Base-by-base conservation (phyloP, 2,329 filamentous ascomycete genomes). In the Aspergillus latus region DNA sequence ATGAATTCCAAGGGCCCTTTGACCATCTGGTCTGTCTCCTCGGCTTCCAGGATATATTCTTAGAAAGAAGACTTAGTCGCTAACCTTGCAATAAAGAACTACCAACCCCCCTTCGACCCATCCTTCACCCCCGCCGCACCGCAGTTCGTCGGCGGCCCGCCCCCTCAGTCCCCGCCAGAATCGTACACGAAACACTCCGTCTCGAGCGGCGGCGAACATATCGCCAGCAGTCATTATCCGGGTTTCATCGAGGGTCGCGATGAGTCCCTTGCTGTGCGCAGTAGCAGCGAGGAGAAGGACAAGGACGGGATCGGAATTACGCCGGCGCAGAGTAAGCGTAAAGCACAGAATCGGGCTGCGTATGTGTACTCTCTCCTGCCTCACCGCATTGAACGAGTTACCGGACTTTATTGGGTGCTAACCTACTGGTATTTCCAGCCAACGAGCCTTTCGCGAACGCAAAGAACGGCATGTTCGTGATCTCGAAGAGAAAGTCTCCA, bases 401-500 rank as follows among this genome's bases (percentile, higher is more conserved):
- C 30, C 30, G 30, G 30, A 34, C 7, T 7, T 7, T 8, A 7
- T 8, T 8, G 10, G 30, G 30, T 34, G 30, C 30, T 34, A 34
- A 34, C 21, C 21, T 21, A 21, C 21, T 21, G 21, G 7, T 34
- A 9, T 16, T 1, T 50, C 55, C 57, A 97, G 93, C 47, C 94
- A 97, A 81, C 88, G 93, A 66, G 93, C 94, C 32, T 97, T 97
- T 74, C 90, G 93, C 59, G 93, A 97, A 75, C 88, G 93, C 64
- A 97, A 97, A 74, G 93, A 97, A 73, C 88, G 87, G 56, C 92
- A 96, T 68, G 92, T 97, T 60, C 92, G 92, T 72, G 92, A 97
- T 59, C 86, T 97, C 26, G 92, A 97, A 75, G 84, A 86, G 56
- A 94, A 96, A 72, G 85, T 97, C 29, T 87, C 84, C 49, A 82